A percentile compares a stretch with the other conserved stretches of the same genome.
These are phyloP conservation scores for Trichaptum fuscoviolaceum DNA, from an alignment of 768 basidiomycete species.

Conservation along the genomic window DNA sequence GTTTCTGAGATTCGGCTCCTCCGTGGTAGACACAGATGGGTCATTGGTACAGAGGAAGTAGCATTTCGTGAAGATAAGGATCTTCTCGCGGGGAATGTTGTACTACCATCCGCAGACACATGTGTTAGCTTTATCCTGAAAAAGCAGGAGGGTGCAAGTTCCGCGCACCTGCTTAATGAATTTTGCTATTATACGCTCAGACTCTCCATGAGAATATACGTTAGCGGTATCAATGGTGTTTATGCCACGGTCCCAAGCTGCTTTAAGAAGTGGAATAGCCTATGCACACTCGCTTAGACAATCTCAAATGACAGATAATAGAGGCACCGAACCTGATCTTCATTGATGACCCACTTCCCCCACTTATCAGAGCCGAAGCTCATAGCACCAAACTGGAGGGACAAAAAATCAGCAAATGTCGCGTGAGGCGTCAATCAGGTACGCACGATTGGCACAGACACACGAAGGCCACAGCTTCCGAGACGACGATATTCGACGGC, in stretches of 20 bases:
- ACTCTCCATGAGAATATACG: conserved; percentile 18
- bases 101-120: conserved; percentile 13
- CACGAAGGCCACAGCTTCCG: conserved; percentile 29
- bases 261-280: conserved; percentile 21
- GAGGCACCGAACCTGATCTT: conserved; percentile 10
- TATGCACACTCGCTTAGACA: not conserved
- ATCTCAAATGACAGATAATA: not conserved
- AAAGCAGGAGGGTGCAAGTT: not conserved
- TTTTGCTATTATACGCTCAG: conserved; percentile 16
- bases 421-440: not conserved
- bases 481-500: conserved; percentile 23
- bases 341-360: conserved; percentile 15
- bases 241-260: conserved; percentile 26
- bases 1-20: conserved; percentile 1
- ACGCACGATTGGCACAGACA: conserved; percentile 29
- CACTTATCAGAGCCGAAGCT: conserved; percentile 19
- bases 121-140: not conserved
- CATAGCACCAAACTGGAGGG: conserved; percentile 20
- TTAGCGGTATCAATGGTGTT: conserved; percentile 26
- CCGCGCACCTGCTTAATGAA: conserved; percentile 13
- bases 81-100: conserved; percentile 22
- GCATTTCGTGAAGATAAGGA: conserved; percentile 24
- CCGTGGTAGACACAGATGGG: not conserved
- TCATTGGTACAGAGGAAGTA: conserved; percentile 16
- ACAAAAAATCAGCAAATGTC: not conserved